phyloP scores from a whole-genome alignment of 2,329 filamentous ascomycete genomes.

The Penicillium sp. region DNA sequence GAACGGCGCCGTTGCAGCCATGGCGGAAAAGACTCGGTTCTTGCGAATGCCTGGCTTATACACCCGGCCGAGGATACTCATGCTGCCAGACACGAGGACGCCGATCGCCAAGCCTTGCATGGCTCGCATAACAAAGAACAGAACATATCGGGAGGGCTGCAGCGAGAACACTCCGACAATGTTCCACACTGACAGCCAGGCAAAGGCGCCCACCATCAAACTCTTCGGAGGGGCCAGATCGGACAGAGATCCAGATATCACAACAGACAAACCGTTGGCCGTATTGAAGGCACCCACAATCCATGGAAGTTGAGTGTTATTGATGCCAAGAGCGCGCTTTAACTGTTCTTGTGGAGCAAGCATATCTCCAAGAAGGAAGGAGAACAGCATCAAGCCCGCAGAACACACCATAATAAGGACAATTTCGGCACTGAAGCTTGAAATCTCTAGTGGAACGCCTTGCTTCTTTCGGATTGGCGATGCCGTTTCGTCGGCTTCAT shows the following conservation, averaged over 20 bases:
- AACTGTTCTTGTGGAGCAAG: constrained; percentile 44
- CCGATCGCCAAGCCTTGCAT: constrained; percentile 54
- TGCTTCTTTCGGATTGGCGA: constrained; percentile 28
- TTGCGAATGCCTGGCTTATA: constrained; percentile 51
- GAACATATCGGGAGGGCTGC: constrained; percentile 35
- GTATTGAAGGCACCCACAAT: constrained; percentile 46
- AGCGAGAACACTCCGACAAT: constrained; percentile 40
- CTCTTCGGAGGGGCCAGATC: constrained; percentile 46
- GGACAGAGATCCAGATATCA: constrained; percentile 40
- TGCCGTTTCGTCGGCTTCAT: constrained; percentile 25
- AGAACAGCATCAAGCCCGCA: constrained; percentile 47
- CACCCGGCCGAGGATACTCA: constrained; percentile 51
- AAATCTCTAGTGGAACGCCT: constrained; percentile 44
- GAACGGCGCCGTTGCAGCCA: constrained; percentile 51
- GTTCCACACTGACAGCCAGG: constrained; percentile 48
- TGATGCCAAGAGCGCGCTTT: constrained; percentile 42
- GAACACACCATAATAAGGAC: constrained; percentile 47
- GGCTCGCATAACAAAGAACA: constrained; percentile 43
- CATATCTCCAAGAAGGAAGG: constrained; percentile 47
- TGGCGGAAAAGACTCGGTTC: constrained; percentile 53
- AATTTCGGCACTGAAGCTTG: constrained; percentile 44
- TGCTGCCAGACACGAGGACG: constrained; percentile 51
- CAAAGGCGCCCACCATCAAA: constrained; percentile 47
- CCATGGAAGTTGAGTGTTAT: constrained; percentile 46
- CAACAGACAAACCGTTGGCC: constrained; percentile 47